phyloP scores from a whole-genome alignment of 805 yeast species.

The Starmerella gropengiesseri region DNA sequence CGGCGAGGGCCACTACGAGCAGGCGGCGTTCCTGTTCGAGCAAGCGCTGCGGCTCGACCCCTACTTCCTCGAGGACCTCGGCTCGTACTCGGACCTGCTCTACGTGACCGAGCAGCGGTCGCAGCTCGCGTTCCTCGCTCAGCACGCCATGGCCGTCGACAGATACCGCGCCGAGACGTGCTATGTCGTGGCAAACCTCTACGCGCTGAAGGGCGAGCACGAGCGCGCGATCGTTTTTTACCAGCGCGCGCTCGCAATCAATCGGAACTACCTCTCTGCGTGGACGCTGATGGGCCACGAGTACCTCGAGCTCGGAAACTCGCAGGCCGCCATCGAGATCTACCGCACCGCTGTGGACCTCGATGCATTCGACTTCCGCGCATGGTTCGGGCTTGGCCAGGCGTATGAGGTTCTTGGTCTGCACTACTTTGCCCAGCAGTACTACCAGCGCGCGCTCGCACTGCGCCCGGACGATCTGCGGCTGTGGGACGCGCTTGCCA shows the following conservation, averaged over 20 bases:
- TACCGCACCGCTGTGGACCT: constrained; percentile 89
- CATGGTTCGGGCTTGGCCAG: constrained; percentile 98
- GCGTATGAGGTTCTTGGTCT: constrained; percentile 94
- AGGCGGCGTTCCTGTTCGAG: constrained; percentile 73
- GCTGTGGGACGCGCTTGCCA: constrained; percentile 94
- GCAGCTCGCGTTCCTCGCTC: constrained; percentile 78
- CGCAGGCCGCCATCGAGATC: constrained; percentile 95
- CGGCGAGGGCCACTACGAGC: constrained; percentile 73
- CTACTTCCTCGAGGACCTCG: constrained; percentile 78
- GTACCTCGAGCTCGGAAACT: constrained; percentile 87
- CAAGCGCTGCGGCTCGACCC: constrained; percentile 66
- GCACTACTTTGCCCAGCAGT: constrained; percentile 84
- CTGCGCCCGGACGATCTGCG: constrained; percentile 80
- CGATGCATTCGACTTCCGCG: constrained; percentile 78
- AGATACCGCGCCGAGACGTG: constrained; percentile 88
- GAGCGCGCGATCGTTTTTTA: constrained; percentile 91
- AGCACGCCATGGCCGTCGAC: constrained; percentile 69
- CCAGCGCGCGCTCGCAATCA: constrained; percentile 73
- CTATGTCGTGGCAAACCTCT: constrained; percentile 86
- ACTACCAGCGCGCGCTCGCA: constrained; percentile 82
- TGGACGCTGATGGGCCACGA: constrained; percentile 99
- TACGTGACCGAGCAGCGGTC: constrained; percentile 86
- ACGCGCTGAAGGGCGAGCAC: constrained; percentile 83
- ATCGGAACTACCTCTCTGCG: constrained; percentile 72
- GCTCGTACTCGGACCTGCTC: constrained; percentile 84